A percentile compares a stretch with the other conserved stretches of the same genome.
Evolutionary conservation across 768 basidiomycete genomes (phyloP).

Genomic region (Suillus sp.): DNA sequence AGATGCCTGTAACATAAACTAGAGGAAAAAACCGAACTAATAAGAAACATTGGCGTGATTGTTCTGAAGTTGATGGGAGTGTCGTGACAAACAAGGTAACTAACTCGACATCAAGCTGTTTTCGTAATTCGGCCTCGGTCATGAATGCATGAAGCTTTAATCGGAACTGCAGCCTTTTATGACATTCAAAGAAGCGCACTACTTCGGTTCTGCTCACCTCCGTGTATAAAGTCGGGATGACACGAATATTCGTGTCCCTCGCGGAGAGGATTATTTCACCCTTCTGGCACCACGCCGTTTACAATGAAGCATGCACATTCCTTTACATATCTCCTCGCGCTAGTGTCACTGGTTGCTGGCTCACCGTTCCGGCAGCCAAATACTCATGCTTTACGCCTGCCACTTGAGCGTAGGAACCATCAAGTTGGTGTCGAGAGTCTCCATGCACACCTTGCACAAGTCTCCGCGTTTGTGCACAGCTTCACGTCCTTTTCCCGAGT

Average conservation of each 20-base stretch:
- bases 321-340: constrained; percentile 16
- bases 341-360: constrained; percentile 21
- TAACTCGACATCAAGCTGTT: neutral
- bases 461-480: constrained; percentile 20
- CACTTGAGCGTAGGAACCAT: constrained; percentile 25
- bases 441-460: constrained; percentile 17
- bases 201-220: neutral
- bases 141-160: too few relatives aligned
- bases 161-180: neutral
- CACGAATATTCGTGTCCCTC: neutral
- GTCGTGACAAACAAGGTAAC: too few relatives aligned
- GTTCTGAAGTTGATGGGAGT: too few relatives aligned
- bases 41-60: too few relatives aligned
- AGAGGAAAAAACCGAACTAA: too few relatives aligned
- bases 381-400: constrained; percentile 17
- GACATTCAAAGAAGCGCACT: neutral
- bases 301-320: constrained; percentile 24
- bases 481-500: neutral
- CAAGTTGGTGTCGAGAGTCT: constrained; percentile 12
- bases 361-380: constrained; percentile 9
- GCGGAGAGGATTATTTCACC: neutral
- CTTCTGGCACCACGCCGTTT: neutral
- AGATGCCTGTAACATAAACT: neutral
- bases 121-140: constrained; percentile 4
- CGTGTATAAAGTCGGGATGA: constrained; percentile 1